Base-by-base conservation (phyloP, 106 monocot species). In the Apostasia ramifera region DNA sequence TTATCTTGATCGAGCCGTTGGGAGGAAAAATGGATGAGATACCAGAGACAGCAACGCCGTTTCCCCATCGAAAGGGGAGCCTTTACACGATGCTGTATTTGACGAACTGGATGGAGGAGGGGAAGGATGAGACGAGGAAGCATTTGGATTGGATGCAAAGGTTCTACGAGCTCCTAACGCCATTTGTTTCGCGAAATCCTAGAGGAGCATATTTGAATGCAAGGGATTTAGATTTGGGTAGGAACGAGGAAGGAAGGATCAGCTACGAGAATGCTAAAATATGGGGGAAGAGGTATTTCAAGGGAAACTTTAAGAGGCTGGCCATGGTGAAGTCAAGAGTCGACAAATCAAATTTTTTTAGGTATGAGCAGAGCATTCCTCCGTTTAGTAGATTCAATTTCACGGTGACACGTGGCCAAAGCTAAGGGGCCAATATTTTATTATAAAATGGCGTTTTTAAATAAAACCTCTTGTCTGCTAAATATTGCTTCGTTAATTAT, bases 161-260 rank as follows among this genome's bases (percentile, higher is more conserved):
- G 38, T 4, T 81, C 41, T 75, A 81, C 26, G 51, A 51, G 46
- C 66, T 78, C 63, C 82, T 82, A 80, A 37, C 69, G 39, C 82
- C 86, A 41, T 74, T 68, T 46, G 84, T 81, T 8, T 74, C 74
- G 0, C 70, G 48, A 9, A 70, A 77, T 6, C 84, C 84, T 5
- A 77, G 84, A 50, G 77, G 60, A 0, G 84, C 84, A 42, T 84
- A 84, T 47, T 44, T 77, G 0, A 84, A 84, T 66, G 77, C 73
- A 40, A 80, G 62, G 13, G 84, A 84, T 43, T 37, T 84, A 1
- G 77, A 81, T 46, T 37, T 84, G 54, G 84, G 84, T 2, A 70
- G 51, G 26, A 76, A 73, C 8, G 42, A 2, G 2, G 69, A 59
- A 5, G 68, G 40, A 12, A 38, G n/a, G 0, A 73, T 6, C 0